phyloP scores from a whole-genome alignment of 441 rosid genomes.

The Erysimum cheiri region DNA sequence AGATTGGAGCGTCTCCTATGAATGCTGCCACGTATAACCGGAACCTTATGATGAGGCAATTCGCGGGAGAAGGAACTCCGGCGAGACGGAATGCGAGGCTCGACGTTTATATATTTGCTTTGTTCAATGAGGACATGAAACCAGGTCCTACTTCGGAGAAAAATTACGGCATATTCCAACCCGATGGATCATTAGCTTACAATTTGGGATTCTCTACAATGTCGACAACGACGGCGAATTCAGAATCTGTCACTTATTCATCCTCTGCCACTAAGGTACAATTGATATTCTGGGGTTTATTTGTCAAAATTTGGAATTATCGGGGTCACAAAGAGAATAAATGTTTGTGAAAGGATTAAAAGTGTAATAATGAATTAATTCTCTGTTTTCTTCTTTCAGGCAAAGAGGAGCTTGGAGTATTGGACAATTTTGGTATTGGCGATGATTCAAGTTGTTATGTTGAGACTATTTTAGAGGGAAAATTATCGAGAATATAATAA shows the following conservation, averaged over 20 bases:
- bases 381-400: slow-evolving; percentile 51
- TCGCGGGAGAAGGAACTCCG: slow-evolving; percentile 72
- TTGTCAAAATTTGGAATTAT: background rate
- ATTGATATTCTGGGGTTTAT: slow-evolving; percentile 11
- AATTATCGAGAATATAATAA: slow-evolving; percentile 17
- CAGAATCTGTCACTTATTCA: slow-evolving; percentile 70
- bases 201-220: slow-evolving; percentile 76
- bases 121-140: slow-evolving; percentile 76
- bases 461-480: slow-evolving; percentile 56
- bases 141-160: slow-evolving; percentile 78
- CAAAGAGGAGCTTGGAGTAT: slow-evolving; percentile 68
- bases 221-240: slow-evolving; percentile 58
- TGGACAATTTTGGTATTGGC: slow-evolving; percentile 75
- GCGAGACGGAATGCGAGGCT: slow-evolving; percentile 56
- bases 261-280: slow-evolving; percentile 85
- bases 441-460: slow-evolving; percentile 64
- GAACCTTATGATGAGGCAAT: slow-evolving; percentile 64
- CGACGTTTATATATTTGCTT: slow-evolving; percentile 67
- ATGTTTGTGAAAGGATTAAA: slow-evolving; percentile 1
- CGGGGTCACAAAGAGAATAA: background rate
- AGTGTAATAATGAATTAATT: slow-evolving; percentile 1
- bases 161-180: slow-evolving; percentile 67
- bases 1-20: slow-evolving; percentile 55
- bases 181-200: slow-evolving; percentile 69
- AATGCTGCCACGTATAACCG: slow-evolving; percentile 66